Evolutionary conservation across 352 stramenopile species (phyloP).

Genomic region (Globisporangium nagaii): DNA sequence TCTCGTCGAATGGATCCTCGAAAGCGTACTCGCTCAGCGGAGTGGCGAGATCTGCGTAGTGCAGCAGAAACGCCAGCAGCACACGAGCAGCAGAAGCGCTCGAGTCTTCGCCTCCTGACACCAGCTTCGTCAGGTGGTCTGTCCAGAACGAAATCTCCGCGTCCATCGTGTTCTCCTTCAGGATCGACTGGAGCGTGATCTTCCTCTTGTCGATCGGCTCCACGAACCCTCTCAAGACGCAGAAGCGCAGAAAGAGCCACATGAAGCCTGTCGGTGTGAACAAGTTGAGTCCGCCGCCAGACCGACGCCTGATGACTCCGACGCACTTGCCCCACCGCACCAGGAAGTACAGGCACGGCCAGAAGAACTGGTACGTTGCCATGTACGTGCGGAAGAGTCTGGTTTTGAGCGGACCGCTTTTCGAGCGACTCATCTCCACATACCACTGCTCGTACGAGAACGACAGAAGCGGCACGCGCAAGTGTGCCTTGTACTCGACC

Average conservation of each 20-base stretch:
- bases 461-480: constrained; percentile 55
- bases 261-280: constrained; percentile 65
- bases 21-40: constrained; percentile 42
- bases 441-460: constrained; percentile 64
- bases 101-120: constrained; percentile 20
- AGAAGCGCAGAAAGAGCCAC: constrained; percentile 74
- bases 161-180: constrained; percentile 42
- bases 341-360: constrained; percentile 68
- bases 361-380: constrained; percentile 62
- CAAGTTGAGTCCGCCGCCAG: constrained; percentile 41
- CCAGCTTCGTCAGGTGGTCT: constrained; percentile 29
- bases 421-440: constrained; percentile 52
- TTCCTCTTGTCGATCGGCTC: constrained; percentile 23
- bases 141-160: constrained; percentile 67
- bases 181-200: constrained; percentile 28
- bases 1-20: constrained; percentile 44
- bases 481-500: constrained; percentile 36
- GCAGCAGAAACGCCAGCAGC: constrained; percentile 48
- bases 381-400: constrained; percentile 67
- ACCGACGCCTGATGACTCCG: constrained; percentile 53
- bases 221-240: constrained; percentile 40
- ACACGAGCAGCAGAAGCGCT: constrained; percentile 35
- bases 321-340: constrained; percentile 70
- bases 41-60: constrained; percentile 55
- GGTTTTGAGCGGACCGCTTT: constrained; percentile 66